Conservation (phyloP, 164 flowering plant genomes). For the Chimonanthus salicifolius region DNA sequence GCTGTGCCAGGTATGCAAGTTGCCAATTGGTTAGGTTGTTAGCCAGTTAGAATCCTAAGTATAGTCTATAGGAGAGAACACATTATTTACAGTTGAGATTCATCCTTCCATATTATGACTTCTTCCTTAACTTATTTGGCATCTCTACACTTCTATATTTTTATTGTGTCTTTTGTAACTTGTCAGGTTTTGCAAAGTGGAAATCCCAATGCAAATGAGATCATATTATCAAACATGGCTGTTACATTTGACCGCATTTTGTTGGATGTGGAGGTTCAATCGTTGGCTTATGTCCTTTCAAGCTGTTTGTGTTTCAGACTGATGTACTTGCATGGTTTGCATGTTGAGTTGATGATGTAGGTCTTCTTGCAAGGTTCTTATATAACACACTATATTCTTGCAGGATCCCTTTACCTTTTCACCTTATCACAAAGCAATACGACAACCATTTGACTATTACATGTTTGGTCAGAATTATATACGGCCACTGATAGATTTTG, state of each 20-base stretch:
- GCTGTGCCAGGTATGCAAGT: background rate
- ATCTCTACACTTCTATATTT: background rate
- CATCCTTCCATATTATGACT: background rate
- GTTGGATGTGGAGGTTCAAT: conserved; percentile 66
- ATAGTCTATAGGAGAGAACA: background rate
- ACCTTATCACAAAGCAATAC: conserved; percentile 72
- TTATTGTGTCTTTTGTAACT: conserved; percentile 5
- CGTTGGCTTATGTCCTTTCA: background rate
- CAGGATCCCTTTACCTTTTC: conserved; percentile 83
- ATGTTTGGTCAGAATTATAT: conserved; percentile 85
- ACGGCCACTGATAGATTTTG: conserved; percentile 79
- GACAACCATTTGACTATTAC: conserved; percentile 94
- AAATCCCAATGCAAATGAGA: conserved; percentile 52
- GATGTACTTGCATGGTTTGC: background rate
- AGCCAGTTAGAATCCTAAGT: background rate
- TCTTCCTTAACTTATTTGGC: background rate
- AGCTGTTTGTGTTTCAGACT: conserved; percentile 2
- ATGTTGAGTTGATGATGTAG: background rate
- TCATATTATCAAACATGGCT: conserved; percentile 68
- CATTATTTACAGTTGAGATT: background rate
- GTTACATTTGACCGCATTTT: conserved; percentile 66
- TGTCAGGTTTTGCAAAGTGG: conserved; percentile 79
- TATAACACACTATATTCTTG: conserved; percentile 15
- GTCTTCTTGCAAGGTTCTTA: conserved; percentile 9
- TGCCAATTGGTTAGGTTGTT: background rate